A percentile compares a stretch with the other conserved stretches of the same genome.
Conservation (phyloP, 2,329 filamentous ascomycete genomes). For the Alternaria sp. region DNA sequence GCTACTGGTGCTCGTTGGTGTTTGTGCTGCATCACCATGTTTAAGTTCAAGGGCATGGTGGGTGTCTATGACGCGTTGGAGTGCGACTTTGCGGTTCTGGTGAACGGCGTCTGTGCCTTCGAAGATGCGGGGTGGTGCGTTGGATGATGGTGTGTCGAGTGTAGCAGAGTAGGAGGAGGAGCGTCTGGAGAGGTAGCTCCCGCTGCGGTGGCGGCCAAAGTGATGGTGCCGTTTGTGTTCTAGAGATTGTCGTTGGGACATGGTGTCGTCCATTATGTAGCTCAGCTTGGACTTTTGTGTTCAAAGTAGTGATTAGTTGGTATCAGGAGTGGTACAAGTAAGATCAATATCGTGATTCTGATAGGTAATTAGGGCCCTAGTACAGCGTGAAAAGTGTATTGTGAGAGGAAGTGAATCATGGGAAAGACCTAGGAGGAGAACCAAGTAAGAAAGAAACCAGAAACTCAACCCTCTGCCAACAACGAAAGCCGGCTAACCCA, state of each 20-base stretch:
- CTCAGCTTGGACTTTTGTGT: neutral
- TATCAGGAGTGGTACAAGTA: neutral
- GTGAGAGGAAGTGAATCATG: neutral
- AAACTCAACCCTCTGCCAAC: slow-evolving; percentile 8
- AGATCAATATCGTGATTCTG: neutral
- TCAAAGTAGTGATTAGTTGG: neutral
- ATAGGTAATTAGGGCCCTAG: neutral
- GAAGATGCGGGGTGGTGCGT: slow-evolving; percentile 11
- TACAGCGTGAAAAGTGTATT: neutral
- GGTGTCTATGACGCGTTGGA: slow-evolving; percentile 25
- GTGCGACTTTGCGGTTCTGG: slow-evolving; percentile 24
- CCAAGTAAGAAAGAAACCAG: neutral
- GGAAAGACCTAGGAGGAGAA: neutral
- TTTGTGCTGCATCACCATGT: slow-evolving; percentile 7
- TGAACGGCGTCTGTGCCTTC: slow-evolving; percentile 27
- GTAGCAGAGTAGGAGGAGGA: neutral
- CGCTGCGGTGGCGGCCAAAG: slow-evolving; percentile 18
- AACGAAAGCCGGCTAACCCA: slow-evolving; percentile 10
- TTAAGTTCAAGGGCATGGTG: slow-evolving; percentile 26
- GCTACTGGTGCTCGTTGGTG: slow-evolving; percentile 11
- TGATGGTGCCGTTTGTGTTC: slow-evolving; percentile 16
- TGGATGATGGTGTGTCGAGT: neutral
- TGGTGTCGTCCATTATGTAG: neutral
- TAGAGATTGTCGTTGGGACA: slow-evolving; percentile 11
- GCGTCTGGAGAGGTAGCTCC: slow-evolving; percentile 10